A percentile compares a stretch with the other conserved stretches of the same genome.
These are phyloP conservation scores for Cardamine chenopodiifolia DNA, from an alignment of 345 rosid genomes.

Conservation along the genomic window DNA sequence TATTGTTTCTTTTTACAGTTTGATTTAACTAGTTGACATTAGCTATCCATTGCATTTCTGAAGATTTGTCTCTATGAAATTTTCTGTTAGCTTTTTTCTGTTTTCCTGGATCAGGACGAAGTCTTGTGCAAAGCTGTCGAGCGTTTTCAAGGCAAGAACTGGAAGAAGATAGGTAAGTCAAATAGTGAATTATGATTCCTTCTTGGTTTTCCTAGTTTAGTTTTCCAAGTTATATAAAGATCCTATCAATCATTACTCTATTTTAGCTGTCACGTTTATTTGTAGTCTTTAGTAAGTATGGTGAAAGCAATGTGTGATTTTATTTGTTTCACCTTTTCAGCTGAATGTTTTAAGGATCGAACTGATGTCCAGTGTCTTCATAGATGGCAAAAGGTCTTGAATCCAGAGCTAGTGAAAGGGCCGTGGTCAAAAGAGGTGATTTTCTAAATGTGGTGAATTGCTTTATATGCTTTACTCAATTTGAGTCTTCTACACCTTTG, in stretches of 20 bases:
- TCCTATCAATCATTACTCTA: conserved; percentile 7
- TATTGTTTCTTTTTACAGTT: conserved; percentile 27
- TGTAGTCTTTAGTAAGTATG: conserved; percentile 5
- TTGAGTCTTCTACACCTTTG: not conserved
- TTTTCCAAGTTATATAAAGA: not conserved
- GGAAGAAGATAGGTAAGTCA: conserved; percentile 93
- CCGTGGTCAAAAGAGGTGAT: conserved; percentile 99
- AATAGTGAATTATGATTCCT: conserved; percentile 4
- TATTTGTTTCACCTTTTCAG: conserved; percentile 53
- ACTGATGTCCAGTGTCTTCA: conserved; percentile 99
- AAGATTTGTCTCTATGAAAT: conserved; percentile 1
- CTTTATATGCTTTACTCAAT: conserved; percentile 16
- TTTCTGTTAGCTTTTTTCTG: conserved; percentile 1
- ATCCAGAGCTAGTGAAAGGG: conserved; percentile 98
- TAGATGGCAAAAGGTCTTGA: conserved; percentile 99
- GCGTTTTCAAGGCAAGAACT: conserved; percentile 96
- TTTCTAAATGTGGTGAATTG: conserved; percentile 26
- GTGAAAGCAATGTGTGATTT: conserved; percentile 43
- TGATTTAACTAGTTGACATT: not conserved
- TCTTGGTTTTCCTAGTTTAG: conserved; percentile 8
- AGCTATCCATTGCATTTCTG: not conserved
- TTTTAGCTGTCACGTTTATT: conserved; percentile 6
- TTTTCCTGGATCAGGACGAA: conserved; percentile 66
- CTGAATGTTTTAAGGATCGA: conserved; percentile 95
- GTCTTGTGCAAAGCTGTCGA: conserved; percentile 90